Percentiles rank a stretch among this genome's conserved stretches.
These are phyloP conservation scores for Volvariella surrecta DNA, from an alignment of 1,284 basidiomycete genomes.

Conservation along the genomic window DNA sequence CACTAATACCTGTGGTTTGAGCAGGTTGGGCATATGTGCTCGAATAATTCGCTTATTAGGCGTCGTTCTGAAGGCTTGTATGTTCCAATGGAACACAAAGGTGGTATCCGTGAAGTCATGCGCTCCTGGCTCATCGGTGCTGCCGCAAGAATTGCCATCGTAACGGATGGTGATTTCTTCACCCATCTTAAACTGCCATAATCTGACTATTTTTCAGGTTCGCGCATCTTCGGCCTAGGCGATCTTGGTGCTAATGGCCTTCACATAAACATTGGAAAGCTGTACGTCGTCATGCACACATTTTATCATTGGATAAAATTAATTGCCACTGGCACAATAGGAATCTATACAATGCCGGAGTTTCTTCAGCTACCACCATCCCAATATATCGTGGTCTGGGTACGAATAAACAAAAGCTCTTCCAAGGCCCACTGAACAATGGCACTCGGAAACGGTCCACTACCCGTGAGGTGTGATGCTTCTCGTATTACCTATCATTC, in stretches of 20 bases:
- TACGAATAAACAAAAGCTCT: constrained; percentile 68
- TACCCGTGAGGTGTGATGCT: constrained; percentile 31
- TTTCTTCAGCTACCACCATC: constrained; percentile 42
- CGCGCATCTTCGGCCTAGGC: constrained; percentile 78
- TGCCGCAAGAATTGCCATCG: constrained; percentile 60
- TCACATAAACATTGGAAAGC: constrained; percentile 79
- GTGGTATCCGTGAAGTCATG: constrained; percentile 52
- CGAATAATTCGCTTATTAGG: constrained; percentile 70
- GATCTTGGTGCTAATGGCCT: constrained; percentile 69
- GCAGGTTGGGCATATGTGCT: constrained; percentile 74
- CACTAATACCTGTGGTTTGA: constrained; percentile 13
- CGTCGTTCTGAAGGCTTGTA: constrained; percentile 65
- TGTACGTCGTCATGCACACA: constrained; percentile 44
- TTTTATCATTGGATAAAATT: too few species aligned
- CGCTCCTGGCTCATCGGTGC: constrained; percentile 47
- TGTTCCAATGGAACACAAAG: constrained; percentile 67
- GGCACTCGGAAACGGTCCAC: constrained; percentile 58
- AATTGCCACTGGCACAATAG: constrained; percentile 16
- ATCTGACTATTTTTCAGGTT: constrained; percentile 27
- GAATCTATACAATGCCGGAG: constrained; percentile 71
- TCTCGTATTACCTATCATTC: too few species aligned
- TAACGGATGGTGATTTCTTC: constrained; percentile 58
- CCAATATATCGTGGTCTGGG: constrained; percentile 76
- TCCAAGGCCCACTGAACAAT: constrained; percentile 78
- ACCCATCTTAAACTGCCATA: background rate